Evolutionary conservation across 2,329 filamentous ascomycete species (phyloP).

Genomic region (Diaporthe citriasiana): DNA sequence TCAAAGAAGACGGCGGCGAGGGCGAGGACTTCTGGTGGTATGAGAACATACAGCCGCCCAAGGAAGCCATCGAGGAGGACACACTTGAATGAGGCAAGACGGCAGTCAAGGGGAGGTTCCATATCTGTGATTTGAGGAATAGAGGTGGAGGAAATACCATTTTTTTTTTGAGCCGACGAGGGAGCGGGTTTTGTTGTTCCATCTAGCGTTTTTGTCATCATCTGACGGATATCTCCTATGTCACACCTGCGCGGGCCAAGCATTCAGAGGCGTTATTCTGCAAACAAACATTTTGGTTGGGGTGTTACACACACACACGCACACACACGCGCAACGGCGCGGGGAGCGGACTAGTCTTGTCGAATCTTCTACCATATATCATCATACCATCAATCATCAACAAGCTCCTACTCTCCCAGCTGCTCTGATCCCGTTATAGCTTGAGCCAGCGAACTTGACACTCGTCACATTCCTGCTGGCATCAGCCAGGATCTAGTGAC

Average conservation of each 20-base stretch:
- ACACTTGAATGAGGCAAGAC: constrained; percentile 53
- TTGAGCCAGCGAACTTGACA: not conserved
- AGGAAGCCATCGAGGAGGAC: constrained; percentile 67
- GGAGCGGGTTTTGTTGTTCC: constrained; percentile 17
- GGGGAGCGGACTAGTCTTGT: constrained; percentile 16
- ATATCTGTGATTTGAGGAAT: not conserved
- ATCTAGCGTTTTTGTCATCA: constrained; percentile 23
- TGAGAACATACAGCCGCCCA: constrained; percentile 65
- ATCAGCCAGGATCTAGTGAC: too few relatives aligned
- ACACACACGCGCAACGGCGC: constrained; percentile 2
- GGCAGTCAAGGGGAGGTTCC: constrained; percentile 40
- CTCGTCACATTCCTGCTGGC: not conserved
- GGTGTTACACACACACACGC: not conserved
- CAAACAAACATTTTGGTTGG: constrained; percentile 9
- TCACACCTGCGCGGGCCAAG: constrained; percentile 32
- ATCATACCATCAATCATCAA: constrained; percentile 31
- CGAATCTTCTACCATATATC: constrained; percentile 26
- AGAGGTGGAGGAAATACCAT: constrained; percentile 31
- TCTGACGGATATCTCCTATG: constrained; percentile 38
- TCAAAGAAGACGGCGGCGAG: constrained; percentile 70
- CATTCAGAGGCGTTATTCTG: constrained; percentile 38
- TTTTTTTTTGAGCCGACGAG: constrained; percentile 15
- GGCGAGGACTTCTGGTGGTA: constrained; percentile 76
- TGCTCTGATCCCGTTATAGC: too few relatives aligned
- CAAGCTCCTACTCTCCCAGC: not conserved